These are phyloP conservation scores for Phaeotremella skinneri DNA, from an alignment of 768 basidiomycete species.

Conservation along the genomic window DNA sequence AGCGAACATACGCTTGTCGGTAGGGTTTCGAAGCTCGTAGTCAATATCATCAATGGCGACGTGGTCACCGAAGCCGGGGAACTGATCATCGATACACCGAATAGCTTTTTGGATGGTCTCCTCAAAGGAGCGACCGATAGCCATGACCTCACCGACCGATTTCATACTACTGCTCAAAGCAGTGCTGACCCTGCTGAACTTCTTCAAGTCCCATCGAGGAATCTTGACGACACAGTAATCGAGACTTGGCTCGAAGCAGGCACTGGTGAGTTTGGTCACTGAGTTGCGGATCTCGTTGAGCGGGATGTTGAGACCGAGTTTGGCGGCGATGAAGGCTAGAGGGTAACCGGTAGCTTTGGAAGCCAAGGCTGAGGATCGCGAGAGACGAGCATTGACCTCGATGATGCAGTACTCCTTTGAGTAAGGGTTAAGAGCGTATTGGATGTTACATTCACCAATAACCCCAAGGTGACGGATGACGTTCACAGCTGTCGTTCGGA, in stretches of 20 bases:
- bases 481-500: conserved; percentile 95
- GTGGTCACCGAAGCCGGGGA: conserved; percentile 77
- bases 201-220: conserved; percentile 97
- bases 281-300: conserved; percentile 97
- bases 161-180: conserved; percentile 95
- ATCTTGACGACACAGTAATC: conserved; percentile 99
- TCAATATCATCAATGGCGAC: conserved; percentile 80
- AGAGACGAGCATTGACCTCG: conserved; percentile 97
- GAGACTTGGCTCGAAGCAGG: conserved; percentile 96
- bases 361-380: conserved; percentile 93
- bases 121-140: conserved; percentile 95
- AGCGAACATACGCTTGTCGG: conserved; percentile 95
- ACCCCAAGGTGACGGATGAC: conserved; percentile 98
- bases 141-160: conserved; percentile 99
- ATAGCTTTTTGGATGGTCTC: conserved; percentile 99
- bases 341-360: conserved; percentile 99
- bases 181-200: conserved; percentile 90
- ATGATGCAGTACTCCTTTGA: conserved; percentile 99
- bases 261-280: conserved; percentile 92
- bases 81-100: conserved; percentile 91
- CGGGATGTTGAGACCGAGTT: conserved; percentile 93
- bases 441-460: conserved; percentile 97
- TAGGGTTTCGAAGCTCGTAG: conserved; percentile 87
- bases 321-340: conserved; percentile 95
- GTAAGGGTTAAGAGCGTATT: conserved; percentile 91